Base-by-base conservation (phyloP, 2,329 filamentous ascomycete species). In the Xylaria digitata region DNA sequence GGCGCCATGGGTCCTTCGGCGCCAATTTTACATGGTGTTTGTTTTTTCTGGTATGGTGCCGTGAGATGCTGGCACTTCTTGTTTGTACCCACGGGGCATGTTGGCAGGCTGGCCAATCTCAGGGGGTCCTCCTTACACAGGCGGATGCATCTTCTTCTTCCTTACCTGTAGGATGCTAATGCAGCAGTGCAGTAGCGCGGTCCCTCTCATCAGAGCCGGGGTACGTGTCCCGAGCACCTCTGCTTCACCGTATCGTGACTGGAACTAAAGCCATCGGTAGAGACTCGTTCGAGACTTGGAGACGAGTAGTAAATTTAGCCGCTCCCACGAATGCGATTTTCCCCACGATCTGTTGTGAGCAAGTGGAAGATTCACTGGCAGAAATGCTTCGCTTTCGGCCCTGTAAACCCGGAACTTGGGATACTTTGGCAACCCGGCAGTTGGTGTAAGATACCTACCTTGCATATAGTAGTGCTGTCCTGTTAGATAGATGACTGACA, bases 1-100 rank as follows among this genome's bases (percentile, higher is more conserved):
- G 68, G 70, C 68, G 71, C 71, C 74, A 71, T 73, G 72, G 74
- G 69, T 69, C 69, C 63, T 60, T 52, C 62, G 72, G 71, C 69
- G 65, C 70, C 71, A 74, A 74, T 73, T 65, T 73, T 69, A 71
- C 64, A 63, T 72, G 60, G 46, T 70, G 65, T 64, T 70, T 58
- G 66, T 69, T 70, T 73, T 26, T 70, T 65, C 30, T 68, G 70
- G 63, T 61, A 63, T 62, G 63, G 68, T 49, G 63, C 63, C 13
- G 59, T 34, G 37, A 53, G 50, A 65, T 62, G 58, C 49, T 66
- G 63, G 64, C 61, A 58, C 59, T 61, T 50, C 53, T 61, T 48
- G 54, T 65, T 65, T 53, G 64, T 62, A 52, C 50, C 9, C 37
- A 69, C 52, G 69, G 66, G 67, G 66, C 57, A 65, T 21, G 32